phyloP scores from a whole-genome alignment of 257 asterid species.

The Fraxinus pennsylvanica region DNA sequence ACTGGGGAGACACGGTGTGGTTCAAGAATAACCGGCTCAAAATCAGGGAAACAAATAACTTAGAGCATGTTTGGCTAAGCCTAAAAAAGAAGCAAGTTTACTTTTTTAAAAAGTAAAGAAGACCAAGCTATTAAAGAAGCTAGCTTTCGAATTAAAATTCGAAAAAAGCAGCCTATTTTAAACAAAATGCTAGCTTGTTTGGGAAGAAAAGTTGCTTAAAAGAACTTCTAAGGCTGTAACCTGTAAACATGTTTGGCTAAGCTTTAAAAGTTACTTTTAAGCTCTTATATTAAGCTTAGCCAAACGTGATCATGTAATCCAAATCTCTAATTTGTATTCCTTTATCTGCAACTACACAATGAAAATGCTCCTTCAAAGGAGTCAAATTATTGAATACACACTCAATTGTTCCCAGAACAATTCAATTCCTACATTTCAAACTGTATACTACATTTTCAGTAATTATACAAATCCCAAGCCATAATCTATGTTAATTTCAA shows the following conservation, averaged over 20 bases:
- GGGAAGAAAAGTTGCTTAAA: too few relatives aligned
- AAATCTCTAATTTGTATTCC: neutral
- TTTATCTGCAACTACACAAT: neutral
- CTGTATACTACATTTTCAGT: neutral
- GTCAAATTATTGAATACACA: neutral
- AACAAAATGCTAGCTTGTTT: too few relatives aligned
- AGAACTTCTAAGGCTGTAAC: too few relatives aligned
- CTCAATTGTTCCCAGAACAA: neutral
- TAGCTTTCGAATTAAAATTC: too few relatives aligned
- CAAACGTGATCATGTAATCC: neutral
- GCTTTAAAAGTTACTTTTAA: neutral
- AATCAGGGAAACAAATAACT: neutral
- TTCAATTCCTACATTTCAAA: neutral
- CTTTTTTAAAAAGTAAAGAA: too few relatives aligned
- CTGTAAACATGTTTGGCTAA: too few relatives aligned
- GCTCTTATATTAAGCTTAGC: neutral
- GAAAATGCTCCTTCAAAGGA: neutral
- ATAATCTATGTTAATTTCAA: neutral
- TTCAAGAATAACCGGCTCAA: neutral
- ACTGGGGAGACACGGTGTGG: neutral
- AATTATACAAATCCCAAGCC: neutral
- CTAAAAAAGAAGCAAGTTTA: too few relatives aligned
- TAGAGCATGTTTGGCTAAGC: neutral
- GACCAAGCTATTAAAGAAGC: too few relatives aligned
- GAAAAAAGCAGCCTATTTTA: too few relatives aligned